A percentile compares a stretch with the other conserved stretches of the same genome.
These are phyloP conservation scores for Stagonosporopsis cucurbitacearum DNA, from an alignment of 2,329 filamentous ascomycete species.

Conservation along the genomic window DNA sequence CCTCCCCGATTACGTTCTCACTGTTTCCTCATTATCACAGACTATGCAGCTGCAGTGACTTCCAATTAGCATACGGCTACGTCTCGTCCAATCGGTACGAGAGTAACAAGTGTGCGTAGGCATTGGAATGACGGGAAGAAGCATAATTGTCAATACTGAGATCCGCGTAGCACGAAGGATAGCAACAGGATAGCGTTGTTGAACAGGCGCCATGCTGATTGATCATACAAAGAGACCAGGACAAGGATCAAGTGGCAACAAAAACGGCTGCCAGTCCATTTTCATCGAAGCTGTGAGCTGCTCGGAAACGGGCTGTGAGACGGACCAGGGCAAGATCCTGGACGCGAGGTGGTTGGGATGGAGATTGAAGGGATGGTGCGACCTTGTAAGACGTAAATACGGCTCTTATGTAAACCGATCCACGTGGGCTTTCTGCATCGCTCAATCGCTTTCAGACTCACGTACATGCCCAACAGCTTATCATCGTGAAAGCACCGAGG, in stretches of 20 bases:
- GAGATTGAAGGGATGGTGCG: conserved; percentile 28
- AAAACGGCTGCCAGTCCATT: conserved; percentile 35
- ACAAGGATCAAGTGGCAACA: conserved; percentile 25
- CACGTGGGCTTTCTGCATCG: conserved; percentile 31
- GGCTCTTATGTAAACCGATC: conserved; percentile 17
- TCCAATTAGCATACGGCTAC: conserved; percentile 3
- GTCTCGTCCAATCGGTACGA: not conserved
- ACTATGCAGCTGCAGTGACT: conserved; percentile 17
- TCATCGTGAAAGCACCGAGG: not conserved
- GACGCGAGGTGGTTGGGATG: conserved; percentile 29
- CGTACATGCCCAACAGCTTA: conserved; percentile 11
- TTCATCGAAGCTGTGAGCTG: conserved; percentile 23
- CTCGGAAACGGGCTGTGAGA: conserved; percentile 28
- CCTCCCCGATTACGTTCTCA: conserved; percentile 26
- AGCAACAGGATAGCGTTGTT: conserved; percentile 22
- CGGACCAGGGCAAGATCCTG: conserved; percentile 25
- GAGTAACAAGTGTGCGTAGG: not conserved
- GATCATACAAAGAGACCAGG: conserved; percentile 11
- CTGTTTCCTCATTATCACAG: conserved; percentile 18
- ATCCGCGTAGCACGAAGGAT: conserved; percentile 19
- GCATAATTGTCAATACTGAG: conserved; percentile 4
- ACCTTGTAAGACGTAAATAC: conserved; percentile 25
- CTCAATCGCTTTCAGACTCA: conserved; percentile 7
- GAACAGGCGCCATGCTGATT: conserved; percentile 25
- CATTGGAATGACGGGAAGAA: not conserved